Conservation (phyloP, 352 stramenopile genomes). For the Pythium monospermum region DNA sequence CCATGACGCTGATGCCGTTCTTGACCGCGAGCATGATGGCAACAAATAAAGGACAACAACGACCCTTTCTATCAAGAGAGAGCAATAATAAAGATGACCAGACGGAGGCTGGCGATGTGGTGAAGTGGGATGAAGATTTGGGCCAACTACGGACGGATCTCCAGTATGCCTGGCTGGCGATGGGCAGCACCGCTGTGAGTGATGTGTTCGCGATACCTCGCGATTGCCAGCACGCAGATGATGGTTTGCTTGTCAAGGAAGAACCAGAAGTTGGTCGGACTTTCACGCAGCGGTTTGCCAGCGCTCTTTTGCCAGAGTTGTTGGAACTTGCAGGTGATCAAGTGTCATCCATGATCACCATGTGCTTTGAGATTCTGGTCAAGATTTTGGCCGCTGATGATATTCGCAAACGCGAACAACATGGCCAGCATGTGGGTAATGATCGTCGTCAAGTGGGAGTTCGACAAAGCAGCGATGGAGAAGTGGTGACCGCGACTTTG, state of each 20-base stretch:
- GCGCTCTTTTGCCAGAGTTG: slow-evolving; percentile 10
- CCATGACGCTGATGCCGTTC: slow-evolving; percentile 30
- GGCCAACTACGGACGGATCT: not conserved
- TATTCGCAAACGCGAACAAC: slow-evolving; percentile 4
- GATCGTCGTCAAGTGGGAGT: too few relatives aligned
- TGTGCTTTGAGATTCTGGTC: slow-evolving; percentile 35
- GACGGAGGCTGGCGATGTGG: not conserved
- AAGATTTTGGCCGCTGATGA: slow-evolving; percentile 15
- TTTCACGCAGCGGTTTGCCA: slow-evolving; percentile 9
- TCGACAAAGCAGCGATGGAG: slow-evolving; percentile 16
- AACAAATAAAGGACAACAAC: too few relatives aligned
- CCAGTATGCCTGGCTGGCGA: not conserved
- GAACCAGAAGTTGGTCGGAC: not conserved
- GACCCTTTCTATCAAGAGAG: too few relatives aligned
- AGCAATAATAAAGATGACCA: not conserved
- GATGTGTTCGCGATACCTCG: not conserved
- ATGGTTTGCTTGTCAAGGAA: too few relatives aligned
- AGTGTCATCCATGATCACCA: slow-evolving; percentile 1
- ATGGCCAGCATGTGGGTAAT: slow-evolving; percentile 4
- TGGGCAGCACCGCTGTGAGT: not conserved
- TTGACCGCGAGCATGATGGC: slow-evolving; percentile 10
- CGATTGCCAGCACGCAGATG: not conserved
- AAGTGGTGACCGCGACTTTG: slow-evolving; percentile 28
- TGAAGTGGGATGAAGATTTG: not conserved
- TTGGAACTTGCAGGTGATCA: slow-evolving; percentile 1